A percentile compares a stretch with the other conserved stretches of the same genome.
phyloP scores from a whole-genome alignment of 768 basidiomycete genomes.

The Leccinum subgranulosum region DNA sequence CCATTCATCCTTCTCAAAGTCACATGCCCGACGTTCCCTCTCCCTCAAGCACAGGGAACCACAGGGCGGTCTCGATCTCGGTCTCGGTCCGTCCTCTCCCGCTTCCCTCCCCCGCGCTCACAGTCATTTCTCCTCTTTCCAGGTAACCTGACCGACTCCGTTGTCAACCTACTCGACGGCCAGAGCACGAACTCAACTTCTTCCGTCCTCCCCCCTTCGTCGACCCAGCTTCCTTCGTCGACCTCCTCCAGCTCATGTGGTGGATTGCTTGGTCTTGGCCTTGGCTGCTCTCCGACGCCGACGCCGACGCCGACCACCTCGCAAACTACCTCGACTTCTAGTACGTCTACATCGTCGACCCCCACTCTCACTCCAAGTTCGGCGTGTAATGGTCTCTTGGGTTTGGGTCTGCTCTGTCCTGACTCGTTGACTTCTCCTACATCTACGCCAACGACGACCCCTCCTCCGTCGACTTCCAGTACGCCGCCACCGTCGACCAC shows the following conservation, averaged over 20 bases:
- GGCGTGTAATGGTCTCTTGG: no score
- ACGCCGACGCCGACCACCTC: constrained; percentile 1
- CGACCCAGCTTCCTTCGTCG: constrained; percentile 2
- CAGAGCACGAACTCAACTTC: constrained; percentile 5
- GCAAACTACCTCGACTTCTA: background rate
- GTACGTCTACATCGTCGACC: no score
- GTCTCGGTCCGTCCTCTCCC: constrained; percentile 5
- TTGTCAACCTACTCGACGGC: background rate
- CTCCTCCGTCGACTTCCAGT: no score
- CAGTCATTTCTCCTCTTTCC: background rate
- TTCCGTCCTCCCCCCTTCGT: constrained; percentile 8
- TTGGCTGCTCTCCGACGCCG: constrained; percentile 14
- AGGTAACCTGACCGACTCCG: background rate
- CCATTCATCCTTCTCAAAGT: constrained; percentile 38
- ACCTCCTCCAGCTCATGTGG: constrained; percentile 8
- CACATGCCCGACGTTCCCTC: constrained; percentile 31
- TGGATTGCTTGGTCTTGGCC: constrained; percentile 18
- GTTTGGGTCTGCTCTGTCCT: background rate
- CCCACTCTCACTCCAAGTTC: no score
- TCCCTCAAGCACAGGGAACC: constrained; percentile 21
- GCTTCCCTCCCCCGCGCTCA: background rate
- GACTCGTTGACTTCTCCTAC: background rate
- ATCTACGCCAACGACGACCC: background rate
- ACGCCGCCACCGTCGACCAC: background rate
- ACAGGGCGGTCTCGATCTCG: constrained; percentile 11